A percentile compares a stretch with the other conserved stretches of the same genome.
phyloP scores from a whole-genome alignment of 2,329 filamentous ascomycete genomes.

The Alternaria sp. region DNA sequence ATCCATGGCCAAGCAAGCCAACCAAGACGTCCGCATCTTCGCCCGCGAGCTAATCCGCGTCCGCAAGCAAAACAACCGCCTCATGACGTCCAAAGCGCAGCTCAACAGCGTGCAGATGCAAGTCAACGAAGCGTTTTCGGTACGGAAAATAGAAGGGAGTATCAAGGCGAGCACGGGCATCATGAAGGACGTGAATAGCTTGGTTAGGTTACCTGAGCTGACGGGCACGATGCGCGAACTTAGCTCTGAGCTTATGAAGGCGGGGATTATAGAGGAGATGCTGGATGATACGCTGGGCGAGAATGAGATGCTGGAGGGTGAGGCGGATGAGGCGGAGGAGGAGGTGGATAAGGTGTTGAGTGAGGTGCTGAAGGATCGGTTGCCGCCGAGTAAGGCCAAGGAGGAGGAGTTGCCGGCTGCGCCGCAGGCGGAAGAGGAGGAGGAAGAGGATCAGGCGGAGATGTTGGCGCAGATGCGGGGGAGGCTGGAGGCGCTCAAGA shows the following conservation, averaged over 20 bases:
- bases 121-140: conserved; percentile 93
- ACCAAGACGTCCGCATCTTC: conserved; percentile 83
- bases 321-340: conserved; percentile 72
- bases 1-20: conserved; percentile 77
- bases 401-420: conserved; percentile 60
- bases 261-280: conserved; percentile 98
- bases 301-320: conserved; percentile 68
- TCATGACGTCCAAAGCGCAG: conserved; percentile 89
- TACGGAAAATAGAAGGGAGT: conserved; percentile 93
- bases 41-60: conserved; percentile 85
- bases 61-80: conserved; percentile 74
- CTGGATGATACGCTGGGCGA: conserved; percentile 83
- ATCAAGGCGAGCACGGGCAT: conserved; percentile 86
- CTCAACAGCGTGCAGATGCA: conserved; percentile 95
- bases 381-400: conserved; percentile 69
- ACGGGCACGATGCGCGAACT: conserved; percentile 89
- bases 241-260: conserved; percentile 86
- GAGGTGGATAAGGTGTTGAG: conserved; percentile 94
- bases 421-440: conserved; percentile 67
- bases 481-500: conserved; percentile 87
- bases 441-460: conserved; percentile 85
- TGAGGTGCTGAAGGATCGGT: conserved; percentile 84
- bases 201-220: conserved; percentile 84
- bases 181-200: conserved; percentile 93
- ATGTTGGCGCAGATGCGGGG: conserved; percentile 95